Percentiles rank a stretch among this genome's conserved stretches.
Conservation (phyloP, 139 green algal genomes). For the Marvania coccoides region DNA sequence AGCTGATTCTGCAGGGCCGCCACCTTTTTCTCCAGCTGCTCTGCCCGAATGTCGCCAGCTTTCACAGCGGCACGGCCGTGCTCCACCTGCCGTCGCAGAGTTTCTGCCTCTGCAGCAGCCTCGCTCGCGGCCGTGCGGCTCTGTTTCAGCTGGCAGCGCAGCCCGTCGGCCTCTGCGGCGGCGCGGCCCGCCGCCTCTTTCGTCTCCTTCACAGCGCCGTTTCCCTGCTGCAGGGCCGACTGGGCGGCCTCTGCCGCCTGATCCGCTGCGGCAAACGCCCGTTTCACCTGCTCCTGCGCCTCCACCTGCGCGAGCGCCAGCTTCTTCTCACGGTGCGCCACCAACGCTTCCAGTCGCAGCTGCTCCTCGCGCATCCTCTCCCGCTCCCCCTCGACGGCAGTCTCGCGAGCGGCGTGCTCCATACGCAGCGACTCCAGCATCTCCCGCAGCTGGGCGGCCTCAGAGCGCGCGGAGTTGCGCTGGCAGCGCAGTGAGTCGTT, state of each 20-base stretch:
- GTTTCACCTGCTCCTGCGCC: not conserved
- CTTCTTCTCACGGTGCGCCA: not conserved
- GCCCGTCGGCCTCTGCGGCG: not conserved
- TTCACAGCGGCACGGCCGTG: slow-evolving; percentile 6
- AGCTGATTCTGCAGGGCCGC: not conserved
- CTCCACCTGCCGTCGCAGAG: not conserved
- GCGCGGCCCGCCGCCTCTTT: not conserved
- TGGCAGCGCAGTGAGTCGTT: not conserved
- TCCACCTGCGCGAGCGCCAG: not conserved
- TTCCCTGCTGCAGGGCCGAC: not conserved
- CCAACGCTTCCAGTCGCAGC: not conserved
- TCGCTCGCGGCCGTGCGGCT: not conserved
- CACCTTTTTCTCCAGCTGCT: not conserved
- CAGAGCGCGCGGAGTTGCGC: not conserved
- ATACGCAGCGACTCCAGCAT: not conserved
- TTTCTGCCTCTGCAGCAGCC: not conserved
- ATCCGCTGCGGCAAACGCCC: not conserved
- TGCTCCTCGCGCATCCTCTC: not conserved
- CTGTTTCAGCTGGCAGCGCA: not conserved
- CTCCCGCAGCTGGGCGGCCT: not conserved
- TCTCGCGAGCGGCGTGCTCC: not conserved
- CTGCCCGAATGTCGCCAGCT: not conserved
- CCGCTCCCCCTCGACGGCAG: not conserved
- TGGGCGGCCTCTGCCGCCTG: not conserved
- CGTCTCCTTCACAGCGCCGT: too few relatives aligned